Base-by-base conservation (phyloP, 2,329 filamentous ascomycete genomes). In the Fusarium sp. region DNA sequence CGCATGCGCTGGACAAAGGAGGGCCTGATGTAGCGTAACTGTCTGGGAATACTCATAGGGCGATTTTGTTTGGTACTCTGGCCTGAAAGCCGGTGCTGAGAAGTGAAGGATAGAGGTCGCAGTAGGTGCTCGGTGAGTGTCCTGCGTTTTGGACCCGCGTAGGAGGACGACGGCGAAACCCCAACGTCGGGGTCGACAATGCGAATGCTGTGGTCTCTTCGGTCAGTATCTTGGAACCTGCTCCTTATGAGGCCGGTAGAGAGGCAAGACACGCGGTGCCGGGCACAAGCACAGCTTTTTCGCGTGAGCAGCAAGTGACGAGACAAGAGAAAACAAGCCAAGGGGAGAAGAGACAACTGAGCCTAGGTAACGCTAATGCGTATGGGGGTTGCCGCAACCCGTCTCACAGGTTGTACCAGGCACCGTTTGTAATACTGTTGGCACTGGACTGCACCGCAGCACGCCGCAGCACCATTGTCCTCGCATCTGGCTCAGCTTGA, bases 161-260 rank as follows among this genome's bases (percentile, higher is more conserved):
- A 48, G 40, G 58, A 64, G 46, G 55, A 66, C 47, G 44, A 61
- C 56, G 56, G 66, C 37, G 62, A 66, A 52, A 69, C 37, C 48
- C 62, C 59, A 65, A 35, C 33, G 33, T 35, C 49, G 61, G 41
- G 52, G 62, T 64, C 40, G 57, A 65, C 58, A 65, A 68, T 68
- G 45, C 65, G 58, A 48, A 65, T 56, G 62, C 50, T 64, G 55
- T 69, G 58, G 58, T 62, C 67, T 60, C 49, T 62, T 48, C 49
- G 39, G 50, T 63, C 67, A 49, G 56, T 63, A 56, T 50, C 50
- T 67, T 68, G 71, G 71, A 73, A 62, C 60, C 62, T 69, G 71
- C 68, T 73, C 67, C 72, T 74, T 74, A 74, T 74, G 72, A 74
- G 70, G 70, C 71, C 62, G 70, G 57, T 68, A 59, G 68, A 74